Conservation (phyloP, 2,329 filamentous ascomycete genomes). For the Claviceps capensis region DNA sequence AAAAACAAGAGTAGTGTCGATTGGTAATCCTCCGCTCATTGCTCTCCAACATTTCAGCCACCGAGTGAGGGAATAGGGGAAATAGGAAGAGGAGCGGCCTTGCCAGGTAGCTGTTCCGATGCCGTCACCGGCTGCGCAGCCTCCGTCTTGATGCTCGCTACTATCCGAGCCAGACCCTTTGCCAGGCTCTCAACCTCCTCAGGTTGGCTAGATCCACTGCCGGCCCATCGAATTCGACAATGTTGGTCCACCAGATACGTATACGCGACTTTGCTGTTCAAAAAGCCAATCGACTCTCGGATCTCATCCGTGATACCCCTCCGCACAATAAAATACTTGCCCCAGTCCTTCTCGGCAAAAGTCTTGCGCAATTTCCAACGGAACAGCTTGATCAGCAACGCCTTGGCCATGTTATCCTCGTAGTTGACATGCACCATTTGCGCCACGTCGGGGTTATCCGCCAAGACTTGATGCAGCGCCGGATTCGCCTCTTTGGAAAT, state of each 20-base stretch:
- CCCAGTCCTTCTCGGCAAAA: conserved; percentile 39
- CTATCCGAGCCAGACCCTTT: conserved; percentile 47
- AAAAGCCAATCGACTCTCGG: conserved; percentile 49
- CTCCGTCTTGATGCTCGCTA: conserved; percentile 40
- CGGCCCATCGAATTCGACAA: conserved; percentile 89
- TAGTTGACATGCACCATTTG: conserved; percentile 82
- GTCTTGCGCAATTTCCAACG: conserved; percentile 36
- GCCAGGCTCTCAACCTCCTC: conserved; percentile 55
- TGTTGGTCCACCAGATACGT: conserved; percentile 79
- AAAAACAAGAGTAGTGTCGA: too few relatives aligned
- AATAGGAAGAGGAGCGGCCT: conserved; percentile 1
- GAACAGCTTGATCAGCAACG: conserved; percentile 44
- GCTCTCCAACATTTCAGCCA: too few relatives aligned
- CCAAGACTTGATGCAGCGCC: conserved; percentile 49
- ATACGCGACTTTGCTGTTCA: conserved; percentile 90
- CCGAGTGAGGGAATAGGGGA: too few relatives aligned
- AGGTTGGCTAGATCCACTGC: conserved; percentile 54
- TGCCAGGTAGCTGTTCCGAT: conserved; percentile 19
- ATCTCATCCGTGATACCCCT: conserved; percentile 46
- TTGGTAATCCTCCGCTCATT: too few relatives aligned
- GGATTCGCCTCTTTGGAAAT: conserved; percentile 52
- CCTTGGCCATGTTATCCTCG: conserved; percentile 64
- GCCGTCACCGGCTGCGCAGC: conserved; percentile 19
- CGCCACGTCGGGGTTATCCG: conserved; percentile 35
- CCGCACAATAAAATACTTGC: conserved; percentile 47